A percentile compares a stretch with the other conserved stretches of the same genome.
These are phyloP conservation scores for Botrytis medusae DNA, from an alignment of 2,329 filamentous ascomycete genomes.

Conservation along the genomic window DNA sequence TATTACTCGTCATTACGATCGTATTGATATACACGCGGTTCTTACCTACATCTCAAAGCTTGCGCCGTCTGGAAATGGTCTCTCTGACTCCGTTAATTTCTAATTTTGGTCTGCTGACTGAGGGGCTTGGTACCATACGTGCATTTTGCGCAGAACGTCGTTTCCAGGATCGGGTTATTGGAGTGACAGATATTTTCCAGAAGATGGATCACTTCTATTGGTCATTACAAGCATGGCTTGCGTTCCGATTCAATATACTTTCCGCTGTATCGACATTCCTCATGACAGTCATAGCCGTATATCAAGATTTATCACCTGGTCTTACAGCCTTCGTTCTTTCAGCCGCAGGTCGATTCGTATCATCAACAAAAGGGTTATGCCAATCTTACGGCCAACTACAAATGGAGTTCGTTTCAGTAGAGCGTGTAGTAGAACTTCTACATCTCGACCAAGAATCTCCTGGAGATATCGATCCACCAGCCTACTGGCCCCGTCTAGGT, in stretches of 20 bases:
- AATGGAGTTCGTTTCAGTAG: conserved; percentile 89
- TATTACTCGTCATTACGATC: conserved; percentile 66
- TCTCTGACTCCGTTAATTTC: conserved; percentile 86
- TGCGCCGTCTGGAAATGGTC: conserved; percentile 84
- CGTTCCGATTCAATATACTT: conserved; percentile 72
- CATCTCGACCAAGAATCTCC: conserved; percentile 73
- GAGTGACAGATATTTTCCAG: conserved; percentile 83
- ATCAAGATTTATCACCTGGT: conserved; percentile 72
- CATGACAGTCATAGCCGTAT: conserved; percentile 72
- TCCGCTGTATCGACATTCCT: conserved; percentile 73
- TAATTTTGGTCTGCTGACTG: conserved; percentile 85
- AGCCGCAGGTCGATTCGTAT: conserved; percentile 67
- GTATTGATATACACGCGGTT: conserved; percentile 74
- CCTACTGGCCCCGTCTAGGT: conserved; percentile 71
- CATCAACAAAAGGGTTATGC: conserved; percentile 71
- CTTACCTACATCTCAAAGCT: conserved; percentile 77
- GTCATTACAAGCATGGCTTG: conserved; percentile 82
- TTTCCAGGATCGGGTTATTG: conserved; percentile 78
- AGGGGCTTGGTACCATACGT: conserved; percentile 82
- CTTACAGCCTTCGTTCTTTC: conserved; percentile 82
- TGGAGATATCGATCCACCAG: conserved; percentile 67
- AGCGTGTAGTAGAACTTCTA: conserved; percentile 79
- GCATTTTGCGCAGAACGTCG: conserved; percentile 76
- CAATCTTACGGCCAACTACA: conserved; percentile 80
- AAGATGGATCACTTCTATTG: conserved; percentile 97